phyloP scores from a whole-genome alignment of 1,139 yeast species.

The Scheffersomyces titani region DNA sequence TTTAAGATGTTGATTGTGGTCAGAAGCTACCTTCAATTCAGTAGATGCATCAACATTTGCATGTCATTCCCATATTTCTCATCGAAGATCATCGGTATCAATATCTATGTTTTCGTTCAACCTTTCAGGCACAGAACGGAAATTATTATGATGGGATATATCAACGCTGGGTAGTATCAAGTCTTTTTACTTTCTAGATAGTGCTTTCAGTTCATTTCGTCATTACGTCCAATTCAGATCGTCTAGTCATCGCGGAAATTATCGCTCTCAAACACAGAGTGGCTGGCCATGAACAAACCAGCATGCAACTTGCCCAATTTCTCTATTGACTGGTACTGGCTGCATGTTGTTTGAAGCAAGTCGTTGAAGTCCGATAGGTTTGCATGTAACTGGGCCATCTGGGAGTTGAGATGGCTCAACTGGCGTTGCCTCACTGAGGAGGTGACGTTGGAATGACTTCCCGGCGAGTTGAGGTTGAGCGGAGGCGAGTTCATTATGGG shows the following conservation, averaged over 20 bases:
- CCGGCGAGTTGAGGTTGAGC: neutral
- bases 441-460: conserved; percentile 3
- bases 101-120: too few species aligned
- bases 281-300: conserved; percentile 63
- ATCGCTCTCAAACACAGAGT: conserved; percentile 60
- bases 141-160: too few species aligned
- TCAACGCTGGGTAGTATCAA: too few species aligned
- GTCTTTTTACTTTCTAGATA: neutral
- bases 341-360: conserved; percentile 52
- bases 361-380: conserved; percentile 59
- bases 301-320: conserved; percentile 64
- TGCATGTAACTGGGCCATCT: conserved; percentile 62
- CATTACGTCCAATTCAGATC: neutral
- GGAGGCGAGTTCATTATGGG: neutral
- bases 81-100: too few species aligned
- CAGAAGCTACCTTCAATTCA: neutral
- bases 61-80: too few species aligned
- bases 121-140: too few species aligned
- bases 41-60: too few species aligned
- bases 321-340: conserved; percentile 58
- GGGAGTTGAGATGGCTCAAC: conserved; percentile 60
- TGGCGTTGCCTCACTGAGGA: conserved; percentile 48
- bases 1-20: too few species aligned
- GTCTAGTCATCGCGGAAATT: conserved; percentile 11
- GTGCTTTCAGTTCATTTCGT: neutral